These are phyloP conservation scores for Colletotrichum aenigma DNA, from an alignment of 2,329 filamentous ascomycete genomes.

Conservation along the genomic window DNA sequence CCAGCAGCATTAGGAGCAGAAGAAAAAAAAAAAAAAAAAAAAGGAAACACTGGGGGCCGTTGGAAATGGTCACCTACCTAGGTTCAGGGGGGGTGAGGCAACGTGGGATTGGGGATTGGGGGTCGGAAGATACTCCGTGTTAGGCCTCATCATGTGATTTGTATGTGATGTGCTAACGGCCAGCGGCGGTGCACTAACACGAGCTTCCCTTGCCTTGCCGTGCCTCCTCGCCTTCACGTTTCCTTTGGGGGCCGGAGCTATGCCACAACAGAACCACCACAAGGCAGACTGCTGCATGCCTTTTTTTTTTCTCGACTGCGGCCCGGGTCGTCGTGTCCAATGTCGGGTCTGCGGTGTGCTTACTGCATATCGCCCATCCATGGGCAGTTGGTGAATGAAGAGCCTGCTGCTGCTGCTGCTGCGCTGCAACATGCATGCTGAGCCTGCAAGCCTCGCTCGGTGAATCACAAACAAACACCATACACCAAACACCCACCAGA, in stretches of 20 bases:
- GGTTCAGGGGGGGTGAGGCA: background rate
- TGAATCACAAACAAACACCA: background rate
- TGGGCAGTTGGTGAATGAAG: background rate
- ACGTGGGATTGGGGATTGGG: background rate
- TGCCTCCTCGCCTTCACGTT: background rate
- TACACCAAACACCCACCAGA: background rate
- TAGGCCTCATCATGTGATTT: background rate
- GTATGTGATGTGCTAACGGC: background rate
- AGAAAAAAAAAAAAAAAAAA: background rate
- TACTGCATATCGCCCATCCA: background rate
- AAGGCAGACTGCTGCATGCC: background rate
- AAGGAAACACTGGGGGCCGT: background rate
- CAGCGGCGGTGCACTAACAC: background rate
- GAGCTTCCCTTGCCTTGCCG: background rate
- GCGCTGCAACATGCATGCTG: background rate
- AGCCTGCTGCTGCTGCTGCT: background rate
- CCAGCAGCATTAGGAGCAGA: too few species aligned
- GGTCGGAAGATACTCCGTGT: conserved; percentile 5
- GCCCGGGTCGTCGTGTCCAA: background rate
- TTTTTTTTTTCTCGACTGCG: background rate
- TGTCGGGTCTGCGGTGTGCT: background rate
- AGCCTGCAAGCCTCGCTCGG: background rate
- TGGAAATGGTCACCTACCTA: background rate
- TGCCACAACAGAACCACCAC: background rate
- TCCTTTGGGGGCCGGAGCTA: background rate